These are phyloP conservation scores for Kregervanrija pseudodelftensis DNA, from an alignment of 805 yeast genomes.

Conservation along the genomic window DNA sequence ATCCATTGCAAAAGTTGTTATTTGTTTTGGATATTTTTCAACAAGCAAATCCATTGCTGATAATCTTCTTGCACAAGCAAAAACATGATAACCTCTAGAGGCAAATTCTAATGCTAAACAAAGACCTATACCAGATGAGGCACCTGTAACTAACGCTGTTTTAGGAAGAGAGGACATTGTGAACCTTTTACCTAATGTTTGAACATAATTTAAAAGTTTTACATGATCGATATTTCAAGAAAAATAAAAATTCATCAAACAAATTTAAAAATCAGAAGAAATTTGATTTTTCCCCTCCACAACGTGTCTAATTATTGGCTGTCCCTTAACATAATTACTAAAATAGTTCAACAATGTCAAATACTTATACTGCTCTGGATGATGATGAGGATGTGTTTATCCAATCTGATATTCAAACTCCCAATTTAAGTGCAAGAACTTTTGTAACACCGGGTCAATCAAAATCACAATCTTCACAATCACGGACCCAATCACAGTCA, in stretches of 20 bases:
- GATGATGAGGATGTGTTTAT: slow-evolving; percentile 28
- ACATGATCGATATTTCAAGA: too few relatives aligned
- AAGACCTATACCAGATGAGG: slow-evolving; percentile 54
- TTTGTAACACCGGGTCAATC: slow-evolving; percentile 3
- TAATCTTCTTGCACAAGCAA: slow-evolving; percentile 67
- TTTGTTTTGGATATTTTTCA: slow-evolving; percentile 30
- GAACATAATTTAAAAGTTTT: not conserved
- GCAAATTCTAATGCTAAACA: slow-evolving; percentile 39
- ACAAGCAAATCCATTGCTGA: slow-evolving; percentile 49
- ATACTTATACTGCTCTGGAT: too few relatives aligned
- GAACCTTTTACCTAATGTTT: not conserved
- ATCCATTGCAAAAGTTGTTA: slow-evolving; percentile 47
- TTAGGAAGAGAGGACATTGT: slow-evolving; percentile 1
- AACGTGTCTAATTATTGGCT: too few relatives aligned
- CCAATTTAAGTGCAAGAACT: not conserved
- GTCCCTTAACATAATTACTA: too few relatives aligned
- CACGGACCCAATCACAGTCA: not conserved
- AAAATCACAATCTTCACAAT: slow-evolving; percentile 3
- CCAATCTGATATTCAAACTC: slow-evolving; percentile 24
- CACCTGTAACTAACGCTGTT: slow-evolving; percentile 50
- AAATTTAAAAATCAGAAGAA: too few relatives aligned
- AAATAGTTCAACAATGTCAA: too few relatives aligned
- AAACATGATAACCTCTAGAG: slow-evolving; percentile 43
- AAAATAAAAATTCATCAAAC: too few relatives aligned
- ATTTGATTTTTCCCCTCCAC: too few relatives aligned